Evolutionary conservation across 805 yeast species (phyloP), one percentile per base, ranked within the genome.

Genomic region (Scheffersomyces ergatensis): DNA sequence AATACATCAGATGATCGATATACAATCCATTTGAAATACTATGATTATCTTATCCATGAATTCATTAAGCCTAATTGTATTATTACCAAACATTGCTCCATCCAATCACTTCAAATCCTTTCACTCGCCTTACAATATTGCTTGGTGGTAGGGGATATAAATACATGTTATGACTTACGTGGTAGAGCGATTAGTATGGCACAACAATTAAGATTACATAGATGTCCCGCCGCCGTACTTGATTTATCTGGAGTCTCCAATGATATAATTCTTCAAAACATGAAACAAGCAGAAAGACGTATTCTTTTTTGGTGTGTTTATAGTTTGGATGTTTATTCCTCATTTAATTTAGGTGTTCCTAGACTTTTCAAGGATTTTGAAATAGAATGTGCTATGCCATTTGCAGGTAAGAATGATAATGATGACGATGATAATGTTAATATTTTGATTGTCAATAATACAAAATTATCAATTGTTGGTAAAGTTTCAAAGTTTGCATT

Each of bases 331-430:
- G 74, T 81, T 2, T 86, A 86, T 54, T 70, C 87, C 19, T 80
- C 92, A 2, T 73, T 86, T 44, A 82, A 82, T 43, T 63, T 89
- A 36, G 97, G 97, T 34, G 86, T 87, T 29, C 96, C 96, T 4
- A 68, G 95, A 47, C 63, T 88, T 36, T 62, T 89, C 20, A 84
- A 84, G 53, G 96, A 87, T 55, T 79, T 78, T 52, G 95, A 87
- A 57, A 80, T 89, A 37, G 95, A 88, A 58, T 88, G 96, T 68
- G 90, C 92, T 1, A 63, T 85, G 51, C 96, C 97, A 1, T 79
- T 84, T 37, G 65, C 77, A 24, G 70, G 72, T 18, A 60, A 60
- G 34, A 72, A 67, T 37, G 75, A 65, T 43, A 73, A 69, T 40
- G 59, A 63, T 31, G 65, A 61, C 34, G 68, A 63, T 30, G 77